Base-by-base conservation (phyloP, 192 early-diverging fungal genomes). In the Geranomyces michiganensis region DNA sequence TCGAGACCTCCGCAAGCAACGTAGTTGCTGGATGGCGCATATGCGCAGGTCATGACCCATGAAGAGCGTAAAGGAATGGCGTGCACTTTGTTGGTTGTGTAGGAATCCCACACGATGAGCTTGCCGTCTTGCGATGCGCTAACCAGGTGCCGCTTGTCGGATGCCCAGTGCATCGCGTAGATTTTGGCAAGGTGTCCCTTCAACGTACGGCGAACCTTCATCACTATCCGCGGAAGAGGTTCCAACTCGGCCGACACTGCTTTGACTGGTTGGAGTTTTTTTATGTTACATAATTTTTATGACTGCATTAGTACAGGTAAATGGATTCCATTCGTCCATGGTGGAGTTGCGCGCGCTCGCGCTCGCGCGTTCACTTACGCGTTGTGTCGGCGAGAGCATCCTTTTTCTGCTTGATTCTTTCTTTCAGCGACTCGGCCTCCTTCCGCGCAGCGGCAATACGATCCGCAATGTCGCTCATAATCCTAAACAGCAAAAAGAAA, bases 21-120 rank as follows among this genome's bases (percentile, higher is more conserved):
- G 83, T 95, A 96, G 79, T 92, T 94, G 27, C 97, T 95, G 12
- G 95, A 97, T 6, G 97, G 97, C 48, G 97, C 94, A 68, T 98
- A 99, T 3, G 97, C 95, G 74, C 96, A 98, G 29, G 97, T 98
- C 97, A 99, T 99, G 74, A 99, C 96, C 97, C 97, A 99, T 14
- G 96, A 98, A 1, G 97, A 99, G 13, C 94, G 92, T 61, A 99
- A 79, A 0, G 97, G 97, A 73, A 99, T 98, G 21, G 97, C 96
- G 79, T 98, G 94, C 32, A 98, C 92, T 81, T 99, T 99, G 88
- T 99, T 99, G 62, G 96, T 98, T 53, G 94, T 93, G 77, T 92
- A 95, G 47, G 95, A 95, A 74, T 99, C 97, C 96, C 97, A 99
- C 43, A 99, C 94, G 67, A 99, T 99, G 48, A 99, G 86, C 81